A percentile compares a stretch with the other conserved stretches of the same genome.
Evolutionary conservation across 345 rosid genomes (phyloP).

Genomic region (Noccaea caerulescens): DNA sequence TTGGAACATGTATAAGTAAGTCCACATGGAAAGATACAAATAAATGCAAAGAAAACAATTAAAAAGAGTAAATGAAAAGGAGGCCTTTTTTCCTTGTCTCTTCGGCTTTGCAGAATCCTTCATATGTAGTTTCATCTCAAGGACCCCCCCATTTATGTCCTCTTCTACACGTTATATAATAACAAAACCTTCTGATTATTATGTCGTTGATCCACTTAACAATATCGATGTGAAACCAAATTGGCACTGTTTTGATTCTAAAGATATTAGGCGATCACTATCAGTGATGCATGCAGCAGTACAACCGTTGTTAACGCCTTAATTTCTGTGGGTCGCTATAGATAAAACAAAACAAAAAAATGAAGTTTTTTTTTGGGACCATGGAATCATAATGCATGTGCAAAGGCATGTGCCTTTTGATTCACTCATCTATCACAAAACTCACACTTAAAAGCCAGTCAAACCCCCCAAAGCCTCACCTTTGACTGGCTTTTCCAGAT

Average conservation of each 20-base stretch:
- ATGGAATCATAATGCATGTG: constrained; percentile 49
- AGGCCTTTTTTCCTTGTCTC: constrained; percentile 20
- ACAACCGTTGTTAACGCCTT: constrained; percentile 34
- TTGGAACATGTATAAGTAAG: constrained; percentile 16
- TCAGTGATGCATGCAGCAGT: constrained; percentile 24
- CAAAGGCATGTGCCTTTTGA: constrained; percentile 48
- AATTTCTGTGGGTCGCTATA: constrained; percentile 22
- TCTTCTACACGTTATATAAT: constrained; percentile 32
- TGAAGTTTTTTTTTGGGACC: constrained; percentile 31
- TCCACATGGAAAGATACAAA: constrained; percentile 40
- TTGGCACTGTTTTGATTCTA: constrained; percentile 33
- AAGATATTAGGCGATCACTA: constrained; percentile 27
- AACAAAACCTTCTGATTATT: constrained; percentile 27
- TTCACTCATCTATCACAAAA: constrained; percentile 39
- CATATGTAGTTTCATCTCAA: constrained; percentile 35
- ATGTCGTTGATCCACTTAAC: constrained; percentile 27
- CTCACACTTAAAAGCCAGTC: constrained; percentile 39
- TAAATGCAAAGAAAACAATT: background rate
- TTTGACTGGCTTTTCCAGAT: constrained; percentile 41
- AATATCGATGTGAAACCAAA: constrained; percentile 35
- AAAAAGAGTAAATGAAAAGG: constrained; percentile 25
- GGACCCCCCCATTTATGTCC: constrained; percentile 37
- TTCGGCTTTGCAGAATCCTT: constrained; percentile 35
- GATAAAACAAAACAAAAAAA: constrained; percentile 3
- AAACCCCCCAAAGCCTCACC: constrained; percentile 17